Evolutionary conservation across 371 early-diverging fungal species (phyloP), one percentile per base, ranked within the genome.

Genomic region (Rhizomucor pusillus): DNA sequence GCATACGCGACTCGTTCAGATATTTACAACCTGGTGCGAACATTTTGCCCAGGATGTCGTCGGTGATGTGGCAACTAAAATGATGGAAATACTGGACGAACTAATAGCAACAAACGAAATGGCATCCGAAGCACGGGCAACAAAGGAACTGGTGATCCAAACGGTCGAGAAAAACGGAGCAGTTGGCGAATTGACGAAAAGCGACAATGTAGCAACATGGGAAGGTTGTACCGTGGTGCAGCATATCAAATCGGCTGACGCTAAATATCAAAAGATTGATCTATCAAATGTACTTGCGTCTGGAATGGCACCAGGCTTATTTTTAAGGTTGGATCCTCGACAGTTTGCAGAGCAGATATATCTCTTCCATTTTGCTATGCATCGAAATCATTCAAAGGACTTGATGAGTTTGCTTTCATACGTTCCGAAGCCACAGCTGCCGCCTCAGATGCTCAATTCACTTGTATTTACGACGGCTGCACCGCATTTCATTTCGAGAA

Each of bases 321-420:
- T 91, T 53, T 67, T 91, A 18, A 73, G 65, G 14, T 65, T 91
- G 16, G 65, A 79, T 49, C 86, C 90, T 0, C 47, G 50, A 0
- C 79, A 82, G 33, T 82, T 91, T 66, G 87, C 90, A 10, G 80
- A 86, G 33, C 90, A 91, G 58, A 65, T 86, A 40, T 88, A 85
- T 56, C 52, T 87, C 24, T 88, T 87, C 62, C 88, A 85, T 66
- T 71, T 74, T 41, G 62, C 71, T 5, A 62, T 58, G 37, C 67
- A 77, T 24, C 55, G 62, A 5, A 63, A 69, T 19, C 52, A 62
- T 20, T 47, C 56, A 22, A 50, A 63, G n/a, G 66, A 65, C 0
- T 52, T 77, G 9, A 13, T 65, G 4, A 57, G 69, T 29, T 63
- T 68, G 5, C 46, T 78, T 6, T 71, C 76, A 20, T 77, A 65